phyloP scores from a whole-genome alignment of 352 stramenopile genomes.

The Phytopythium chamaehyphon region DNA sequence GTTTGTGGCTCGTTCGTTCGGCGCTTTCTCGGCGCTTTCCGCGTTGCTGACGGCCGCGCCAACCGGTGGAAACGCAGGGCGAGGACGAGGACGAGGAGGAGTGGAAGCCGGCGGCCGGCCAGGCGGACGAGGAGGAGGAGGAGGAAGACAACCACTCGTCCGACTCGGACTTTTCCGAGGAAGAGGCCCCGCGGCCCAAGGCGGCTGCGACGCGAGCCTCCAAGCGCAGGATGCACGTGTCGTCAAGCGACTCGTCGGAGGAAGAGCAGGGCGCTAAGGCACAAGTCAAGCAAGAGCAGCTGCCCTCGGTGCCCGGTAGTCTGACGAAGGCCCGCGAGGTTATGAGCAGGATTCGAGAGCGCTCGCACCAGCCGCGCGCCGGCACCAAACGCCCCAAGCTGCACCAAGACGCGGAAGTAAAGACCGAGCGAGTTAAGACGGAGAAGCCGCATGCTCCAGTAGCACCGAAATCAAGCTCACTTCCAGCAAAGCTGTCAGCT shows the following conservation, averaged over 20 bases:
- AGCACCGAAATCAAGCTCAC: not conserved
- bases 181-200: conserved; percentile 25
- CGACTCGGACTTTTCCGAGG: conserved; percentile 27
- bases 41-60: no score
- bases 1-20: no score
- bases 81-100: conserved; percentile 42
- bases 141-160: conserved; percentile 29
- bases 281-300: conserved; percentile 16
- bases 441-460: not conserved
- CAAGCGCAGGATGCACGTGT: conserved; percentile 49
- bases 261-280: conserved; percentile 17
- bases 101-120: conserved; percentile 28
- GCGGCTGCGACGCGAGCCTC: conserved; percentile 7
- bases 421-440: conserved; percentile 9
- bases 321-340: conserved; percentile 1
- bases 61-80: no score
- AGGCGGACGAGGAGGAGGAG: conserved; percentile 28
- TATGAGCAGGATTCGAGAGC: conserved; percentile 6
- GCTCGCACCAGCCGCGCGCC: not conserved
- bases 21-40: no score
- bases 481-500: not conserved
- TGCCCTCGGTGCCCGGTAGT: not conserved
- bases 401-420: conserved; percentile 10
- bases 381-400: conserved; percentile 1
- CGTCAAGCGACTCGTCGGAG: conserved; percentile 49